Conservation (phyloP, 805 yeast species). For the Ogataea pini region DNA sequence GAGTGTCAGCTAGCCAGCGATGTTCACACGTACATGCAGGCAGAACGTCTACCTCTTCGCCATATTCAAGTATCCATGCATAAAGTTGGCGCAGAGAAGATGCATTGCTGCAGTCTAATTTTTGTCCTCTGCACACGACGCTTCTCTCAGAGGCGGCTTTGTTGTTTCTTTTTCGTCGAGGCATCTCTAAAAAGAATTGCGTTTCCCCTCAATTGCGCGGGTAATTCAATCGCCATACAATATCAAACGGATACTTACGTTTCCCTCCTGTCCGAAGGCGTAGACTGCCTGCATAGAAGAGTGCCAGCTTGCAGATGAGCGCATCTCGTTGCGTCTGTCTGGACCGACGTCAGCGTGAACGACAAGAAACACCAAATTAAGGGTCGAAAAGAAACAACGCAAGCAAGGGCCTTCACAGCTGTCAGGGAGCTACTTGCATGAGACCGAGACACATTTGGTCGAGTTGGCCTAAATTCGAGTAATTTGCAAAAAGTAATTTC, state of each 20-base stretch:
- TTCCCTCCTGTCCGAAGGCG: background rate
- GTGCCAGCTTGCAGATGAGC: background rate
- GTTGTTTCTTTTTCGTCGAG: background rate
- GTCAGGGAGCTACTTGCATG: background rate
- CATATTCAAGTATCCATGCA: constrained; percentile 4
- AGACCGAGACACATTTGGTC: no score
- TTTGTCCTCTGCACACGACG: constrained; percentile 1
- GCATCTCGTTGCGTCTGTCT: background rate
- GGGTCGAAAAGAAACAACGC: constrained; percentile 4
- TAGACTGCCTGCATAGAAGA: constrained; percentile 2
- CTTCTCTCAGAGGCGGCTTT: background rate
- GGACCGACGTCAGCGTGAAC: background rate
- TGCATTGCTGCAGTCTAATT: constrained; percentile 5
- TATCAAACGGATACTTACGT: background rate
- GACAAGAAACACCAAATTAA: background rate
- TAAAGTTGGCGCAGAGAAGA: constrained; percentile 2
- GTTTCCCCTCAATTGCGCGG: background rate
- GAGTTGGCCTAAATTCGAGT: background rate
- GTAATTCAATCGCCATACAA: background rate
- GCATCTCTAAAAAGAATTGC: background rate
- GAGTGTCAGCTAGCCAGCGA: background rate
- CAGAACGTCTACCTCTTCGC: background rate
- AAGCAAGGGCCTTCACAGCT: background rate
- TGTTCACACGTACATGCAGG: background rate
- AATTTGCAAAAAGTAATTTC: background rate